Evolutionary conservation across 75 land plant species (phyloP), one percentile per base, ranked within the genome.

Genomic region (Isoetes taiwanensis): DNA sequence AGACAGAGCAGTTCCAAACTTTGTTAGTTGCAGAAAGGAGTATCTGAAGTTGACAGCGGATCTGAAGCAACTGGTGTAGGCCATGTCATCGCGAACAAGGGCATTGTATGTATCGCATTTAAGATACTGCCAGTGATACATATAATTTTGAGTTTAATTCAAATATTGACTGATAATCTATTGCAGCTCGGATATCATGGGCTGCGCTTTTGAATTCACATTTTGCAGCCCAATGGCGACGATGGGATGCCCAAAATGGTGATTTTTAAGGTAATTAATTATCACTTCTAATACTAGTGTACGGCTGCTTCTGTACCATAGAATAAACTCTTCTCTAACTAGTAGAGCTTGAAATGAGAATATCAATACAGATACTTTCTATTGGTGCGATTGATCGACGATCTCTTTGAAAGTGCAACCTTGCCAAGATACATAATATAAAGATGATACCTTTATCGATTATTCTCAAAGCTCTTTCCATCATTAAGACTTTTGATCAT

Each of bases 191-290:
- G 78, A 76, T 76, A 76, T 48, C 72, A 70, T n/a, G 68, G 63
- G 9, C 28, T 76, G n/a, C 72, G 78, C 61, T 76, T 76, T 57
- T 76, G 28, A 76, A 76, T 54, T 76, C n/a, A n/a, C 76, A 74
- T 59, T 73, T 74, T 43, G 75, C 76, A 64, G 76, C 76, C 50
- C 76, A 74, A 32, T 67, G 30, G 28, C 73, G 76, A 27, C 76
- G 70, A 24, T 71, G 75, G 58, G 68, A 74, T 28, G 52, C 62
- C 28, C 73, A 73, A 27, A 74, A 30, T 16, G 30, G 52, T n/a
- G 11, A 5, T 21, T 56, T 21, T 19, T 21, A 24, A 41, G 30
- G 26, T 59, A 3, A 38, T 56, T 32, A 40, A 34, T 9, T 19
- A 29, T 1, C 16, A 17, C 20, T 55, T 40, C 0, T 33, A 31